These are phyloP conservation scores for Schoenoplectus tabernaemontani DNA, from an alignment of 202 grass and related monocot species.

Conservation along the genomic window DNA sequence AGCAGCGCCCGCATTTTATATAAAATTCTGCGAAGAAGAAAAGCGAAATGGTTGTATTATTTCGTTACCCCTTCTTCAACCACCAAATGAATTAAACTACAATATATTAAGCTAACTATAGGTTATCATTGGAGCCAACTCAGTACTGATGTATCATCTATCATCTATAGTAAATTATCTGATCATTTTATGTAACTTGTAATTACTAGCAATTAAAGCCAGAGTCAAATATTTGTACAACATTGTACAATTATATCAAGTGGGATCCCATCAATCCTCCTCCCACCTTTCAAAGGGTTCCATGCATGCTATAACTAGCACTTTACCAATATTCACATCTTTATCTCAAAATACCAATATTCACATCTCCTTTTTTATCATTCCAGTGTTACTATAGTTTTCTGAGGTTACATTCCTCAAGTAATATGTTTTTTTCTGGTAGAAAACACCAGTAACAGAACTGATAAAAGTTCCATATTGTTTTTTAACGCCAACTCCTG, in stretches of 20 bases:
- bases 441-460: background rate
- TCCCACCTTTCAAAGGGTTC: constrained; percentile 12
- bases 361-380: background rate
- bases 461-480: background rate
- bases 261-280: constrained; percentile 10
- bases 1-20: background rate
- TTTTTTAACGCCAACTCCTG: background rate
- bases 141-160: background rate
- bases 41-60: background rate
- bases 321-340: background rate
- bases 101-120: constrained; percentile 12
- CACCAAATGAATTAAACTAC: constrained; percentile 5
- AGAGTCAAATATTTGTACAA: constrained; percentile 19
- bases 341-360: too few relatives aligned
- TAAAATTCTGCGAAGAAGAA: too few relatives aligned
- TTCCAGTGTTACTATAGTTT: background rate
- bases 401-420: background rate
- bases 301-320: background rate
- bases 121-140: background rate
- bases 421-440: background rate
- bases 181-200: background rate
- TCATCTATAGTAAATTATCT: constrained; percentile 19
- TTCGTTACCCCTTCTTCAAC: background rate
- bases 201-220: background rate
- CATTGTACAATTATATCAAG: constrained; percentile 12